Evolutionary conservation across 2,329 filamentous ascomycete genomes (phyloP), one percentile per base, ranked within the genome.

Genomic region (Trichoderma sp.): DNA sequence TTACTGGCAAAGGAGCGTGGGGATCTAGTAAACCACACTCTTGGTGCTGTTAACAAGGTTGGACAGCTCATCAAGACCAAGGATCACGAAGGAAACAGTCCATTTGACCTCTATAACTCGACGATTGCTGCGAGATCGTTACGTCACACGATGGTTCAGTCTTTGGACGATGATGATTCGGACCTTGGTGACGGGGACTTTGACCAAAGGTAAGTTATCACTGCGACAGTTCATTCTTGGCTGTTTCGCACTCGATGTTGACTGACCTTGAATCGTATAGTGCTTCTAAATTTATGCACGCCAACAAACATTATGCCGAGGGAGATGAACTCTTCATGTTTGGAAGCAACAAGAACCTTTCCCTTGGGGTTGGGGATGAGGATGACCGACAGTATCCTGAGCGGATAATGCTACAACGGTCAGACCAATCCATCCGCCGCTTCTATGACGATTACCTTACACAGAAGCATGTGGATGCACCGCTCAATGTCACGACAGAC

Each of bases 361-460:
- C 93, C 0, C 87, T 99, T 26, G 96, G 96, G 1, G 91, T 98
- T 73, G 95, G 95, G n/a, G 95, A 99, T 78, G 92, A 97, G 77
- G 94, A 98, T 79, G 95, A 99, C 79, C 90, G 96, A 3, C 95
- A 98, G 74, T 97, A 92, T 77, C 96, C 96, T 0, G 96, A 98
- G 80, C 92, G 94, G 11, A 90, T 98, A 12, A 84, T 86, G 36
- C 81, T 98, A 39, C 88, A 90, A 70, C 90, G 95, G 18, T 94
- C 96, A 0, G 90, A 93, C 28, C 90, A 93, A 78, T 85, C 98
- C 1, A 81, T 97, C 15, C 88, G 89, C 64, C 86, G 90, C 61
- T 93, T 97, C 75, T 90, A 94, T 77, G 84, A 88, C 43, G 92
- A 95, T 75, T 88, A 92, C 76, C 82, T 91, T 6, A 84, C 87